These are phyloP conservation scores for Nymphaea thermarum DNA, from an alignment of 164 flowering plant genomes.

Conservation along the genomic window DNA sequence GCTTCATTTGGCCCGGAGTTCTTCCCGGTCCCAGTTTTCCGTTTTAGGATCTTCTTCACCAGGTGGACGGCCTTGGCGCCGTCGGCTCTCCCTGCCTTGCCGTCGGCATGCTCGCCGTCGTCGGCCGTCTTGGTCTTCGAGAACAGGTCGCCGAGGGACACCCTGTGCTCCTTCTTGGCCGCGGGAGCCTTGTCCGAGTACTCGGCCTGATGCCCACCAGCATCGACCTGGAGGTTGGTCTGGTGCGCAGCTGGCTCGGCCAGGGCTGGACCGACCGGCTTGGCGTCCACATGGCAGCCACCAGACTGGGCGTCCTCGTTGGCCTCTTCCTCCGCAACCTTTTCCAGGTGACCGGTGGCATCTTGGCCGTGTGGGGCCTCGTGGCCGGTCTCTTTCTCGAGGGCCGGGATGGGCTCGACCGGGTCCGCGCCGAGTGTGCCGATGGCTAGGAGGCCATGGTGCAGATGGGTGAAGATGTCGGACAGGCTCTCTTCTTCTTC, in stretches of 20 bases:
- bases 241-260: background rate
- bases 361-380: background rate
- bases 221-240: background rate
- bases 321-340: background rate
- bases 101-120: slow-evolving; percentile 9
- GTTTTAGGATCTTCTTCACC: slow-evolving; percentile 57
- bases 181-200: slow-evolving; percentile 28
- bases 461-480: background rate
- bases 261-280: background rate
- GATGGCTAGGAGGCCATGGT: background rate
- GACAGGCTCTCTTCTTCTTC: background rate
- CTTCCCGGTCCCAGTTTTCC: slow-evolving; percentile 22
- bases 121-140: slow-evolving; percentile 53
- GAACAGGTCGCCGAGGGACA: slow-evolving; percentile 82
- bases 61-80: slow-evolving; percentile 47
- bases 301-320: background rate
- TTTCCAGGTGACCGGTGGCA: background rate
- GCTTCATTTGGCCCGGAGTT: slow-evolving; percentile 27
- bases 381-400: background rate
- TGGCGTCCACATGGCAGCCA: background rate
- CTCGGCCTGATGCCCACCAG: background rate
- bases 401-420: background rate
- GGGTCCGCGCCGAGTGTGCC: background rate
- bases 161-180: slow-evolving; percentile 55
- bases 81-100: slow-evolving; percentile 9